Base-by-base conservation (phyloP, 208 protist species). In the Trypanosoma melophagium region DNA sequence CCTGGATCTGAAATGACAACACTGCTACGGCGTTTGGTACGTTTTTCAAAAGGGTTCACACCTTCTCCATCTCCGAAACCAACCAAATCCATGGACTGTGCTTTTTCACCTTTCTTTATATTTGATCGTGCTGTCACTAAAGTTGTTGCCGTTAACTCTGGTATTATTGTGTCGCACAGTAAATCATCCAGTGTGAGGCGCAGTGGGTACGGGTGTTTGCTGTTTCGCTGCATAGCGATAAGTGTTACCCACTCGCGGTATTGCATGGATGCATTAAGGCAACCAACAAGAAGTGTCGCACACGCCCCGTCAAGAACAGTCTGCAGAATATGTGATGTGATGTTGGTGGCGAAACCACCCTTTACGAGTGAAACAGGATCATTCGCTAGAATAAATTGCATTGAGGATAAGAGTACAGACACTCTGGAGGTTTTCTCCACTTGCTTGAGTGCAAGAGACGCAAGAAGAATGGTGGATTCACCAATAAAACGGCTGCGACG, bases 281-380 rank as follows among this genome's bases (percentile, higher is more conserved):
- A 52, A 12, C 58, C 58, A n/a, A 63, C 21, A 38, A 63, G 22
- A 52, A 63, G 58, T 17, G 58, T 63, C 12, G 58, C 58, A 52
- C 8, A 63, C 19, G 40, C 38, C 42, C 58, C 58, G 5, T 5
- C 28, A 52, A 63, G 58, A 24, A 41, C 38, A 52, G 3, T 14
- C 25, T 63, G 58, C 1, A 63, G 42, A 31, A 63, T 52, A 14
- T 24, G 25, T 17, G 58, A 63, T 3, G 25, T 21, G 16, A 14
- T n/a, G 50, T 41, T 49, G 19, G 42, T 16, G 1, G 58, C 58
- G n/a, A 22, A 63, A 7, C 58, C 58, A 35, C 58, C 58, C 19
- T 52, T 49, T 49, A 63, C n/a, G 7, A 63, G 58, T 4, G 41
- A 51, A 12, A 22, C 42, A 40, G 58, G 58, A 63, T 52, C 58